Evolutionary conservation across 805 yeast genomes (phyloP), one percentile per base, ranked within the genome.

Genomic region (Teunomyces funiuensis): DNA sequence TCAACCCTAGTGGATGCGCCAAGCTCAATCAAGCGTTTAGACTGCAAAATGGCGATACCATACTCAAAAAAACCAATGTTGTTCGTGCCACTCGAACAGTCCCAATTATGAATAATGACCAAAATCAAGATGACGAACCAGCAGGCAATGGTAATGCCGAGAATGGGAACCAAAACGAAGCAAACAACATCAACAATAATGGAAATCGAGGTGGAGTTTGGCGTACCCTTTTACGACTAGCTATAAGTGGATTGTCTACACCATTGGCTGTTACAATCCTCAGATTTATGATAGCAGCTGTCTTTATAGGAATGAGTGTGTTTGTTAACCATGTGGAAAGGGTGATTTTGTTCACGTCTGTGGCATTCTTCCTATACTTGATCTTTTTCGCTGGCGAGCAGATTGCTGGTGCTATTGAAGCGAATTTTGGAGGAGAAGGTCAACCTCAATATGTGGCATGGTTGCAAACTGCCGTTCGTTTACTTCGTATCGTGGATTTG

Each of bases 1-100:
- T 73, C 3, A 71, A 60, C 41, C 60, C 63, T n/a, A 45, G 68
- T 2, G 79, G 69, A 0, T 44, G 53, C 9, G 55, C 64, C 2
- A 61, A 60, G 22, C 44, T 72, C 13, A 43, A 53, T 23, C 38
- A 10, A 5, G 18, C 19, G 11, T 45, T 45, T 22, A 36, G 43
- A 14, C 28, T 34, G 33, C 25, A 37, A 11, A 29, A 45, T 25
- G 60, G 58, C 1, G 43, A 41, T 8, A 27, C 51, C 8, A 34
- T 57, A 13, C 37, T 60, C n/a, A 18, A 18, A 11, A 18, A 25
- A 6, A 31, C 34, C 3, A 31, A 31, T 6, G 15, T 31, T n/a
- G 19, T 31, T 19, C 25, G 22, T 31, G 6, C 25, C 9, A 31
- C 34, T 5, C 18, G 34, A 13, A 31, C 34, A 7, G 34, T 20